Conservation (phyloP, 257 asterid species). For the Forsythia suspensa region DNA sequence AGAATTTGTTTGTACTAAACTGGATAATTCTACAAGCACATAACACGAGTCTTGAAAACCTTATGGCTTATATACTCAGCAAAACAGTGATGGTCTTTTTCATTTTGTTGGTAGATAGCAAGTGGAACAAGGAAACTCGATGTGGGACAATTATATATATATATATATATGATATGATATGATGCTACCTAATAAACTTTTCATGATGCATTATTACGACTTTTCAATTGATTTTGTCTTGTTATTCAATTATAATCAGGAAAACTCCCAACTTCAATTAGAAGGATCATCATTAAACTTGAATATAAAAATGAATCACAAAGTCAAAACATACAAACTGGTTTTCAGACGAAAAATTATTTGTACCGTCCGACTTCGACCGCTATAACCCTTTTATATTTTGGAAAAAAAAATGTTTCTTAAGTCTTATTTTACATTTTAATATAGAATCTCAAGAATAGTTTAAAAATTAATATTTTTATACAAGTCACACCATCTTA, state of each 20-base stretch:
- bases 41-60: constrained; percentile 20
- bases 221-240: neutral
- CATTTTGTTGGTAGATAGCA: constrained; percentile 1
- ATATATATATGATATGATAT: neutral
- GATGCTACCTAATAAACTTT: neutral
- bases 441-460: too few species aligned
- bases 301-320: neutral
- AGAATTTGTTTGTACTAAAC: constrained; percentile 27
- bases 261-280: constrained; percentile 18
- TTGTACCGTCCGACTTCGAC: too few species aligned
- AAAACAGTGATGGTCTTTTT: neutral
- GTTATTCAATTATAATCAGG: neutral
- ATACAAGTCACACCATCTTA: too few species aligned
- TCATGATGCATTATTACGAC: neutral
- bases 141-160: neutral
- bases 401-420: too few species aligned
- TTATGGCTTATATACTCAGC: constrained; percentile 4
- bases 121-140: constrained; percentile 24
- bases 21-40: neutral
- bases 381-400: too few species aligned
- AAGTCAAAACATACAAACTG: too few species aligned
- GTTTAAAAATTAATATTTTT: too few species aligned
- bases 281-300: constrained; percentile 22
- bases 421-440: too few species aligned
- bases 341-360: too few species aligned